Conservation (phyloP, 345 rosid species). For the Physaria fendleri region DNA sequence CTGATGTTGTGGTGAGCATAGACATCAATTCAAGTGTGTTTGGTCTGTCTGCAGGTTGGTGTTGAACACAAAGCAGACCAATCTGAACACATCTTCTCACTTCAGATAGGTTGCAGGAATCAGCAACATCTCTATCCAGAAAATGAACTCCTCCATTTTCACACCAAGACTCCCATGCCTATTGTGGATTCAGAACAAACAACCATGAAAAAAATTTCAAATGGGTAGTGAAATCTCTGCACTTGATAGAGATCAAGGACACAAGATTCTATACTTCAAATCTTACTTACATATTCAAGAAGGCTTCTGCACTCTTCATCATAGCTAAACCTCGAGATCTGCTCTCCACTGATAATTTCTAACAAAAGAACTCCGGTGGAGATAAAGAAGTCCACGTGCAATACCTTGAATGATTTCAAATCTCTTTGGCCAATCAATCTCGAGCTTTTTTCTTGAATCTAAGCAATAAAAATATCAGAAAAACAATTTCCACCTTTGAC, state of each 20-base stretch:
- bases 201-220: neutral
- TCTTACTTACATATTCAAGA: constrained; percentile 19
- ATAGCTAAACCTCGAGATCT: constrained; percentile 9
- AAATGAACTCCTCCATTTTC: constrained; percentile 4
- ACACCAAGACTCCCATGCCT: constrained; percentile 18
- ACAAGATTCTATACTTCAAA: neutral
- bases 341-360: constrained; percentile 17
- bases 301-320: constrained; percentile 4
- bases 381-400: too few relatives aligned
- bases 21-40: neutral
- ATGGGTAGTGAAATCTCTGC: neutral
- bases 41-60: neutral
- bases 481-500: too few relatives aligned
- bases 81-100: constrained; percentile 14
- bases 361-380: constrained; percentile 33
- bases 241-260: neutral
- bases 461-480: too few relatives aligned
- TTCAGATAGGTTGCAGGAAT: neutral
- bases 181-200: neutral
- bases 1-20: neutral
- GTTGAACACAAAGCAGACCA: neutral
- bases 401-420: too few relatives aligned
- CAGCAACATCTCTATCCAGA: neutral
- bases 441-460: too few relatives aligned
- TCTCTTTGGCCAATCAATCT: too few relatives aligned